phyloP scores from a whole-genome alignment of 305 asterid species.

The Fraxinus velutina region DNA sequence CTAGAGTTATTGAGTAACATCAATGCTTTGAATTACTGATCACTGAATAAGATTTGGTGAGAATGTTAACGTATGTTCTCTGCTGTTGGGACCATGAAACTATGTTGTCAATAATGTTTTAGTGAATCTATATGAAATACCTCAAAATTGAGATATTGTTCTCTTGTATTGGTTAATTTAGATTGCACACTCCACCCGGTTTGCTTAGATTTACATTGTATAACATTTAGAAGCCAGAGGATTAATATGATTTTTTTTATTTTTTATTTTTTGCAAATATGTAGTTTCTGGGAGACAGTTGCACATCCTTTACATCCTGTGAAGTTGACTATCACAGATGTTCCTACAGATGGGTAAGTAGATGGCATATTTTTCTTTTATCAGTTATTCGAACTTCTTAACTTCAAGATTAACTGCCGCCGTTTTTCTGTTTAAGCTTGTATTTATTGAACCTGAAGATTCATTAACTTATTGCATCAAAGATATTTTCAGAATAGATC shows the following conservation, averaged over 20 bases:
- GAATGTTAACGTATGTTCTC: constrained; percentile 4
- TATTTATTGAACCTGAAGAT: constrained; percentile 9
- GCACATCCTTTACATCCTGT: constrained; percentile 69
- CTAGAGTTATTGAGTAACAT: not conserved
- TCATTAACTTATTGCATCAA: not conserved
- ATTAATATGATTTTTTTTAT: constrained; percentile 1
- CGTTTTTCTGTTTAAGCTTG: not conserved
- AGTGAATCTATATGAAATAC: constrained; percentile 14
- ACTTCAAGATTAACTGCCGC: not conserved
- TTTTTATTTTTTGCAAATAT: constrained; percentile 2
- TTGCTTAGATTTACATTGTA: not conserved
- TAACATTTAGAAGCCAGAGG: constrained; percentile 12
- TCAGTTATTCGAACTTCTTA: not conserved
- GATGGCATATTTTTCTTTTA: not conserved
- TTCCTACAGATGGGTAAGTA: constrained; percentile 84
- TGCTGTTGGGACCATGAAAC: not conserved
- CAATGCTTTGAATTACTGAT: constrained; percentile 14
- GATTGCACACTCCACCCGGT: not conserved
- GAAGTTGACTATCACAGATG: constrained; percentile 63
- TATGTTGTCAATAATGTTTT: not conserved
- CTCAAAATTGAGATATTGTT: constrained; percentile 12
- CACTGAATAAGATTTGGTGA: not conserved
- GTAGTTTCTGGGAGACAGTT: constrained; percentile 84
- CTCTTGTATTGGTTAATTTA: not conserved
- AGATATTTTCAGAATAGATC: constrained; percentile 7